Base-by-base conservation (phyloP, 2,329 filamentous ascomycete genomes). In the Colletotrichum gloeosporioides region DNA sequence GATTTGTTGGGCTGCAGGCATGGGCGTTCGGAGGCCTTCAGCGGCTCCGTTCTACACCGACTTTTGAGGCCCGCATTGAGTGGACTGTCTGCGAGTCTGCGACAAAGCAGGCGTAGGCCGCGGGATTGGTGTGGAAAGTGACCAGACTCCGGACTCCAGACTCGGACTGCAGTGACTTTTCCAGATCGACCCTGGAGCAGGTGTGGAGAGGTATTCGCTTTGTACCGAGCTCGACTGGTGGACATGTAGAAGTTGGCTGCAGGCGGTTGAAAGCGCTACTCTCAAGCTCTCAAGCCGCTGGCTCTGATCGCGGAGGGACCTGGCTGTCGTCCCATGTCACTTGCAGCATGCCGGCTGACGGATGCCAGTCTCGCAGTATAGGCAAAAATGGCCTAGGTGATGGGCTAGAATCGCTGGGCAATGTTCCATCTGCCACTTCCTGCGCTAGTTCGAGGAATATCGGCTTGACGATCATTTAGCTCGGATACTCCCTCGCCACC, bases 61-160 rank as follows among this genome's bases (percentile, higher is more conserved):
- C 77, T 78, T 78, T 77, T 73, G 62, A 76, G 77, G 72, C 77
- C 77, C 77, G 77, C 77, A 77, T 71, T 53, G 73, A 73, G 72
- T 77, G 77, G 77, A 59, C 72, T 69, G 62, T 65, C 64, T 76
- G 74, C 59, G 65, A 76, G 74, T 69, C 70, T 74, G 74, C 71
- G 74, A 69, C 74, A 76, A 64, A 65, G 65, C 36, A 65, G 71
- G 70, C 64, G 64, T 65, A 65, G 64, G 49, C 63, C 18, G 55
- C 63, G 64, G 70, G 63, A 73, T 76, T 76, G 71, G 70, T 65
- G 65, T 69, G 29, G 27, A 64, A 44, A 62, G 39, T 62, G 36
- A 55, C 55, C 34, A 62, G 69, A 67, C 62, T 75, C 29, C 36
- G 72, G 69, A 57, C 63, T 75, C 29, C 36, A 75, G 69, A 57